Percentiles rank a stretch among this genome's conserved stretches.
Evolutionary conservation across 2,329 filamentous ascomycete genomes (phyloP).

Genomic region (Canariomyces notabilis): DNA sequence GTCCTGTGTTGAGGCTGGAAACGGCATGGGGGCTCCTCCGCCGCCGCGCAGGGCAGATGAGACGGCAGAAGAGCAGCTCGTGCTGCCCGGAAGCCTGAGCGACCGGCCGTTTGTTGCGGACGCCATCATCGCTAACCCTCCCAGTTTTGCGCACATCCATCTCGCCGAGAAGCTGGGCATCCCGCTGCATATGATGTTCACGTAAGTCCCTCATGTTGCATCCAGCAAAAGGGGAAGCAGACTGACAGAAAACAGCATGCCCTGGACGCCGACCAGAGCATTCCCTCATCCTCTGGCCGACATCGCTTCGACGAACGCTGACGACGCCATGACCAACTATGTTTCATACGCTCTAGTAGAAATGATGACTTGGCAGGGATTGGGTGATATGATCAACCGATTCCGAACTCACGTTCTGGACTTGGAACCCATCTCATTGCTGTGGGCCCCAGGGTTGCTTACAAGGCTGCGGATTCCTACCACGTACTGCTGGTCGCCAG

Average conservation of each 20-base stretch:
- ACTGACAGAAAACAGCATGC: slow-evolving; percentile 73
- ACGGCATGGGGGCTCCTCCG: slow-evolving; percentile 52
- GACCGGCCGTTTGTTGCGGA: slow-evolving; percentile 73
- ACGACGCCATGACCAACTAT: slow-evolving; percentile 73
- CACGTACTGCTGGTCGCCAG: slow-evolving; percentile 88
- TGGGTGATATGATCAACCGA: slow-evolving; percentile 86
- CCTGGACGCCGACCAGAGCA: slow-evolving; percentile 78
- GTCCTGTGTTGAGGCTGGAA: slow-evolving; percentile 74
- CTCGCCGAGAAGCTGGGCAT: slow-evolving; percentile 70
- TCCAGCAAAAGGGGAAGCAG: too few relatives aligned
- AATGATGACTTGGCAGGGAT: slow-evolving; percentile 88
- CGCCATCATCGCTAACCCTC: slow-evolving; percentile 73
- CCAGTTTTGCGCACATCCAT: slow-evolving; percentile 71
- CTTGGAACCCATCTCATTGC: slow-evolving; percentile 69
- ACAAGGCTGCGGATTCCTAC: slow-evolving; percentile 72
- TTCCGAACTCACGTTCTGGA: slow-evolving; percentile 72
- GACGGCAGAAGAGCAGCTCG: slow-evolving; percentile 45
- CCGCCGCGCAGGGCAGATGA: slow-evolving; percentile 44
- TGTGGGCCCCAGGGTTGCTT: slow-evolving; percentile 78
- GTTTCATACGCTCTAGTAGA: slow-evolving; percentile 81
- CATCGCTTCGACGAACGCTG: slow-evolving; percentile 69
- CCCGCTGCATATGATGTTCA: slow-evolving; percentile 84
- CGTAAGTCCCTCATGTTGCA: slow-evolving; percentile 45
- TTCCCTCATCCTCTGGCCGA: slow-evolving; percentile 86
- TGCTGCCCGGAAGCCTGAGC: slow-evolving; percentile 38